These are phyloP conservation scores for Stachybotrys echinatus DNA, from an alignment of 2,329 filamentous ascomycete genomes.

Conservation along the genomic window DNA sequence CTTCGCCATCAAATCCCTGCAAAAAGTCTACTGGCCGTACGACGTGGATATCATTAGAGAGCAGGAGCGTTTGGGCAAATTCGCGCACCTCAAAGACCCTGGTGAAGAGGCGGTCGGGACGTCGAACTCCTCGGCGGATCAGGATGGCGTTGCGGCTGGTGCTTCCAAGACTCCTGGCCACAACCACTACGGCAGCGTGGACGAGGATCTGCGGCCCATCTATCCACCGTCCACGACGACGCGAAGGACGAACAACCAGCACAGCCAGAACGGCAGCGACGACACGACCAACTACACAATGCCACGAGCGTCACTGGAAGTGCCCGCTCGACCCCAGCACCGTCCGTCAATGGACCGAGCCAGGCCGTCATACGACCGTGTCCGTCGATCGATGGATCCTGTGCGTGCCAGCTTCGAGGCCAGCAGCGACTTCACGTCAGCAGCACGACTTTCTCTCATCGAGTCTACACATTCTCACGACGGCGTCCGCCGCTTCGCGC, in stretches of 20 bases:
- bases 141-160: constrained; percentile 19
- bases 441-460: constrained; percentile 75
- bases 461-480: constrained; percentile 62
- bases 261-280: constrained; percentile 88
- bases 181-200: constrained; percentile 57
- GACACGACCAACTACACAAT: constrained; percentile 88
- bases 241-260: constrained; percentile 69
- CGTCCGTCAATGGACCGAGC: constrained; percentile 61
- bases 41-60: constrained; percentile 96
- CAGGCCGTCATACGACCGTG: constrained; percentile 81
- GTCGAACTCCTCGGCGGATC: constrained; percentile 32
- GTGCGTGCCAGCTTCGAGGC: constrained; percentile 79
- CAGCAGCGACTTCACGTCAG: constrained; percentile 86
- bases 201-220: constrained; percentile 87
- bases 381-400: constrained; percentile 82
- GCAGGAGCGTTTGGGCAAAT: constrained; percentile 78
- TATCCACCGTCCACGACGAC: constrained; percentile 89
- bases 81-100: constrained; percentile 57
- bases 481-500: constrained; percentile 21
- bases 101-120: constrained; percentile 18
- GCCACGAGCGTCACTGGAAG: constrained; percentile 57
- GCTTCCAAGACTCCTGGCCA: constrained; percentile 48
- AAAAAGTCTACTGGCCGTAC: constrained; percentile 90
- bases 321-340: constrained; percentile 22
- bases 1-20: constrained; percentile 78